phyloP scores from a whole-genome alignment of 805 yeast species.

The Metschnikowia kunwiensis region DNA sequence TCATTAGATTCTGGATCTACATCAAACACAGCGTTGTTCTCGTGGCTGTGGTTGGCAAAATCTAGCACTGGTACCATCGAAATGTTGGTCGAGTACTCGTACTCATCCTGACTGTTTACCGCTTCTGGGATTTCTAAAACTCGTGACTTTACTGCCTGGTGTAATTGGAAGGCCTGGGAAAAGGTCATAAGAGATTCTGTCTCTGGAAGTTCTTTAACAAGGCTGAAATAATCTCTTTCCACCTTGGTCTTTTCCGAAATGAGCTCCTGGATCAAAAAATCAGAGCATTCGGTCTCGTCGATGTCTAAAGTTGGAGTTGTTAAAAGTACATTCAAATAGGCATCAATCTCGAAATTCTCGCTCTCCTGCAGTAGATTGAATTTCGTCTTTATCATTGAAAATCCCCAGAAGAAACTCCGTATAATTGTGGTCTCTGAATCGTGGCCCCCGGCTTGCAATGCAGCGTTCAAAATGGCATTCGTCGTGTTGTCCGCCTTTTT shows the following conservation, averaged over 20 bases:
- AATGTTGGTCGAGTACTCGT: constrained; percentile 46
- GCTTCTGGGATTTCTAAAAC: constrained; percentile 60
- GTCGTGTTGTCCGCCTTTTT: constrained; percentile 7
- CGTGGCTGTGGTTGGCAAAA: constrained; percentile 58
- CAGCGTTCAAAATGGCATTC: constrained; percentile 6
- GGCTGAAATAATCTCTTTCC: constrained; percentile 1
- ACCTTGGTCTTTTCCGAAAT: constrained; percentile 8
- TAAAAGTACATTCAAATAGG: constrained; percentile 13
- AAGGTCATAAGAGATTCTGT: constrained; percentile 17
- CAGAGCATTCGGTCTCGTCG: constrained; percentile 5
- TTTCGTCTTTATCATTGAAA: constrained; percentile 1
- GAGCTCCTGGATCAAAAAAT: constrained; percentile 5
- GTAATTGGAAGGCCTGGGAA: constrained; percentile 27
- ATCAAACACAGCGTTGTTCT: constrained; percentile 51
- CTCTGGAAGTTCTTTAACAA: constrained; percentile 3
- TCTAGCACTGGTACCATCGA: constrained; percentile 66
- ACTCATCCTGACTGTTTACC: constrained; percentile 16
- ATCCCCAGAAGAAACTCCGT: constrained; percentile 18
- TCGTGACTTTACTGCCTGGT: constrained; percentile 54
- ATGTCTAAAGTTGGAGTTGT: constrained; percentile 12
- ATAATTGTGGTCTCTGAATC: constrained; percentile 16
- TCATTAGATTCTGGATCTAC: constrained; percentile 47
- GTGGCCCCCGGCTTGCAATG: constrained; percentile 7
- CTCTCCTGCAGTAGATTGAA: neutral
- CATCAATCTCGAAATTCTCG: constrained; percentile 1